Evolutionary conservation across 2,329 filamentous ascomycete genomes (phyloP), one percentile per base, ranked within the genome.

Genomic region (Colletotrichum spaethianum): DNA sequence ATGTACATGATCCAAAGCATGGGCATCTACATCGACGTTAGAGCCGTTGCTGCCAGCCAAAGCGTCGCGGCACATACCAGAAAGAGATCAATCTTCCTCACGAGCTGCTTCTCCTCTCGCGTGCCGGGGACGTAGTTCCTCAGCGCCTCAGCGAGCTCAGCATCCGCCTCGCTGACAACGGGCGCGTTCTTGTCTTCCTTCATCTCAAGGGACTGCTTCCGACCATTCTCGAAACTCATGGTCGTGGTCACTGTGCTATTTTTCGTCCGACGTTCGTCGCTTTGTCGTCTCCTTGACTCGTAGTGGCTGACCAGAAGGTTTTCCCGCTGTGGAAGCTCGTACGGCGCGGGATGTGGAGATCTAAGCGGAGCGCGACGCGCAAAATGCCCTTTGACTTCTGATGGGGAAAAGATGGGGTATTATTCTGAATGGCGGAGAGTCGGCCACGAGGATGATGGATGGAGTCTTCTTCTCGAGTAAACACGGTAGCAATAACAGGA

Each of bases 41-140:
- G 16, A n/a, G 1, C 7, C 48, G 8, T 33, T 12, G 0, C 23
- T 48, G 20, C 36, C 57, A n/a, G 53, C 42, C 48, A 36, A 50
- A 3, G 53, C 1, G 56, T 12, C 40, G 28, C 50, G 38, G 50
- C 36, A 5, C 59, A 28, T 48, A 72, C 67, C 9, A 75, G 62
- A 28, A 55, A 72, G 12, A 50, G 6, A 44, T 75, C 74, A 55
- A 75, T 75, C 69, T 75, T 75, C 20, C 61, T 42, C 4, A 75
- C 69, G 33, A 75, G 67, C 52, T 75, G 71, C 65, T 74, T 76
- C 73, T 75, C 76, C 61, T 73, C 75, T 9, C 72, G 53, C 1
- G 75, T 74, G 8, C 74, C 75, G 5, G 78, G 79, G 0, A 79
- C 76, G 38, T 79, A 80, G 52, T 75, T 75, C 57, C 77, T 73